Evolutionary conservation across 495 filamentous ascomycete genomes (phyloP).

Genomic region (Apodospora peruviana): DNA sequence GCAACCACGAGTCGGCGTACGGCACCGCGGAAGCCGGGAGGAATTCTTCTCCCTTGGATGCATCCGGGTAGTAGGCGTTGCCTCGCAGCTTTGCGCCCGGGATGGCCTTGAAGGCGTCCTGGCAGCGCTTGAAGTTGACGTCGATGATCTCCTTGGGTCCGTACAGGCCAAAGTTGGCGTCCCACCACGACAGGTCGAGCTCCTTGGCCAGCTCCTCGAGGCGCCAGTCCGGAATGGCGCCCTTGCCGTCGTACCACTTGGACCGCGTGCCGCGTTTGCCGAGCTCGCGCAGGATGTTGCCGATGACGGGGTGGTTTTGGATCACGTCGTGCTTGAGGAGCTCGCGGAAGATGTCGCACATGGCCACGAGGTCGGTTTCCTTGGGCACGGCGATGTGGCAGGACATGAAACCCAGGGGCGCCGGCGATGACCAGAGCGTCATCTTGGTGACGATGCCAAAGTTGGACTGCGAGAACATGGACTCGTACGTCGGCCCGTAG

Average conservation of each 20-base stretch:
- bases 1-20: conserved; percentile 2
- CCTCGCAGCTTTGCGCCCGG: conserved; percentile 15
- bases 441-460: conserved; percentile 42
- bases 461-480: conserved; percentile 41
- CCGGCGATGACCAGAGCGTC: conserved; percentile 34
- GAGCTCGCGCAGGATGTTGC: conserved; percentile 29
- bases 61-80: conserved; percentile 5
- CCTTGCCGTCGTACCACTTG: conserved; percentile 7
- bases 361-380: conserved; percentile 29
- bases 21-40: conserved; percentile 3
- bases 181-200: conserved; percentile 6
- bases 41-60: conserved; percentile 5
- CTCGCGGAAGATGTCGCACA: conserved; percentile 26
- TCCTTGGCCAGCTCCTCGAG: conserved; percentile 8
- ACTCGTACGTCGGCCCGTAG: conserved; percentile 38
- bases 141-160: conserved; percentile 26
- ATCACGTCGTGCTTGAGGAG: conserved; percentile 27
- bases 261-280: conserved; percentile 8
- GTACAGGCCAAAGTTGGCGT: conserved; percentile 33
- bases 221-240: conserved; percentile 10
- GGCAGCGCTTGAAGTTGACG: conserved; percentile 6
- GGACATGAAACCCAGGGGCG: conserved; percentile 39
- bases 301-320: conserved; percentile 36
- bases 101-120: conserved; percentile 20
- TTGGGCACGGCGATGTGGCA: conserved; percentile 41